Base-by-base conservation (phyloP, 2,329 filamentous ascomycete species). In the Cladophialophora exuberans region DNA sequence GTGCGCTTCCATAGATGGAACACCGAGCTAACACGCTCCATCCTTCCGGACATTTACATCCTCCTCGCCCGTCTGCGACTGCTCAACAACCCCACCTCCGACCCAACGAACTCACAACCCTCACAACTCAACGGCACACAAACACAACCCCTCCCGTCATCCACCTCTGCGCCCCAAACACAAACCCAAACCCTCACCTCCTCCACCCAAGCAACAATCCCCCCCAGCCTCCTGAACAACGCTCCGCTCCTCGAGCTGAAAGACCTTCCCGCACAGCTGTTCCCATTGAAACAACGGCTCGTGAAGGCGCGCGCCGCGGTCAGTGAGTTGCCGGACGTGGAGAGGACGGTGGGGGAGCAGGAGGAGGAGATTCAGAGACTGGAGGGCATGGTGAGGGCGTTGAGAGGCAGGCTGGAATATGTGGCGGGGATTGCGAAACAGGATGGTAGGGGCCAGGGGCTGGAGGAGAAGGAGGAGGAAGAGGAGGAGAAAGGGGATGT, bases 221-320 rank as follows among this genome's bases (percentile, higher is more conserved):
- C 41, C 35, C 61, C 28, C 59, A 26, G 35, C 10, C 25, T 35
- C 39, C 25, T 51, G 38, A 22, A 44, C 23, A 31, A 22, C 42
- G 51, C 41, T 22, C 38, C 48, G 17, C 72, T 78, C 15, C 73
- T 86, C 41, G 79, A 85, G 57, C 78, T 83, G 59, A 95, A 96
- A 70, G 88, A 96, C 64, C 82, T 97, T 13, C 84, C 88, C 2
- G 82, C 85, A 2, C 90, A 89, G 30, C 88, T 89, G 1, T 88
- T 90, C 66, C 81, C 83, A 30, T 79, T 97, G 65, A 92, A 90
- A 72, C 86, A 92, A 72, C 89, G 90, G 72, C 82, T 97, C 55
- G 87, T 91, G 70, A 87, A 86, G 63, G 91, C 92, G 45, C 80
- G 88, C 45, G 79, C 64, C 2, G 71, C 73, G 9, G 69, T 78